These are phyloP conservation scores for Ophidiomyces ophidiicola DNA, from an alignment of 2,329 filamentous ascomycete genomes.

Conservation along the genomic window DNA sequence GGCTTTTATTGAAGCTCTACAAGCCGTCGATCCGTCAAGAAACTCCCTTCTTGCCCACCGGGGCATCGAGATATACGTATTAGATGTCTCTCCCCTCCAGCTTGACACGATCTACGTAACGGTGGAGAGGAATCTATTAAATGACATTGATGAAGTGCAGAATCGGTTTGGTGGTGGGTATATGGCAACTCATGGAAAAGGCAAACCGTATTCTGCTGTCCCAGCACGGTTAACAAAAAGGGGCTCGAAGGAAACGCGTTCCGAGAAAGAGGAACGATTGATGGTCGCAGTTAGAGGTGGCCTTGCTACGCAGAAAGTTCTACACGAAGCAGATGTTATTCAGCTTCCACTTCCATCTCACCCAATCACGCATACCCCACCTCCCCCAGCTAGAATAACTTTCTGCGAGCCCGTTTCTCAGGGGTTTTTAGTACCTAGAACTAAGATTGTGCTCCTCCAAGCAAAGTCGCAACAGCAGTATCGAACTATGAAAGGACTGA, in stretches of 20 bases:
- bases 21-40: conserved; percentile 63
- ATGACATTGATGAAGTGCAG: conserved; percentile 69
- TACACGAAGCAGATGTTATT: conserved; percentile 74
- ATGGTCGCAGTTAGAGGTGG: conserved; percentile 60
- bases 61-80: conserved; percentile 69
- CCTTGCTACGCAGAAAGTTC: conserved; percentile 57
- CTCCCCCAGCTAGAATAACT: conserved; percentile 74
- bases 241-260: conserved; percentile 25
- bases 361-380: conserved; percentile 71
- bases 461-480: conserved; percentile 29
- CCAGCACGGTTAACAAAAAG: conserved; percentile 21
- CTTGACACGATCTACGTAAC: conserved; percentile 80
- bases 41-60: conserved; percentile 58
- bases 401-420: conserved; percentile 93
- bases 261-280: conserved; percentile 45
- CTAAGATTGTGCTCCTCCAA: conserved; percentile 66
- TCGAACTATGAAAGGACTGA: conserved; percentile 23
- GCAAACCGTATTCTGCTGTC: conserved; percentile 19
- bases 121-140: conserved; percentile 67
- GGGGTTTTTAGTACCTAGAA: conserved; percentile 62
- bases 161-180: conserved; percentile 64
- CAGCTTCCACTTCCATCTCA: conserved; percentile 66
- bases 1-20: conserved; percentile 61
- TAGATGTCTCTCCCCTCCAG: conserved; percentile 67
- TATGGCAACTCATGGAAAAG: conserved; percentile 32